Evolutionary conservation across 148 eudicot genomes (phyloP).

Genomic region (Chenopodium formosanum): DNA sequence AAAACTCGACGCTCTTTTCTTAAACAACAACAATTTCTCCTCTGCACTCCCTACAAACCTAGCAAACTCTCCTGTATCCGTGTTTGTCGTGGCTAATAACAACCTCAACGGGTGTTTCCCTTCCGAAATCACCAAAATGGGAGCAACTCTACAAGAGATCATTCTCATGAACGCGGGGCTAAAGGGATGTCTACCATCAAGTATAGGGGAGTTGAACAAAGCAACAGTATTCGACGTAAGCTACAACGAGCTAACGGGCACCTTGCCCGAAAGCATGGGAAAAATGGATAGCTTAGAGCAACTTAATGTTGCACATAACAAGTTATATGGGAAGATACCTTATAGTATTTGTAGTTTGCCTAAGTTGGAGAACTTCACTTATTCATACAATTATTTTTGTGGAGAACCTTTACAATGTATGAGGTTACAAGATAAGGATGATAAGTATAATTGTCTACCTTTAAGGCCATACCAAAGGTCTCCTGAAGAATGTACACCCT

Average conservation of each 20-base stretch:
- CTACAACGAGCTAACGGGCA: conserved; percentile 45
- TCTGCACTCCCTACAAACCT: conserved; percentile 44
- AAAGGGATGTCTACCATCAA: conserved; percentile 51
- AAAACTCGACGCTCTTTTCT: conserved; percentile 63
- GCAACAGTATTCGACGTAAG: conserved; percentile 65
- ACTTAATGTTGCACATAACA: conserved; percentile 57
- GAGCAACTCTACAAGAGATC: conserved; percentile 46
- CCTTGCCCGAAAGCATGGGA: conserved; percentile 50
- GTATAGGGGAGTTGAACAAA: conserved; percentile 38
- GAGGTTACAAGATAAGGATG: conserved; percentile 40
- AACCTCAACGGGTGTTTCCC: conserved; percentile 68
- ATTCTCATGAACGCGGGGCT: conserved; percentile 44
- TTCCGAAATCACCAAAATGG: conserved; percentile 46
- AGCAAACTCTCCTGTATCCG: conserved; percentile 63
- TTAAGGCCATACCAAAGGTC: conserved; percentile 51
- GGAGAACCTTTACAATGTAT: conserved; percentile 42
- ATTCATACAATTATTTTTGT: conserved; percentile 52
- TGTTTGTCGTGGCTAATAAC: conserved; percentile 59
- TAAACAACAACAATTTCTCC: conserved; percentile 58
- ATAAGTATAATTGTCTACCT: conserved; percentile 53
- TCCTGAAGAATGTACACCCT: conserved; percentile 39
- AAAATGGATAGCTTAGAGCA: conserved; percentile 59
- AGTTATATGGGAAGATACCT: conserved; percentile 56
- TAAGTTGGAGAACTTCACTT: conserved; percentile 59
- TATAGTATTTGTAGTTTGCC: conserved; percentile 60